Evolutionary conservation across 2,329 filamentous ascomycete genomes (phyloP), one percentile per base, ranked within the genome.

Genomic region (Chaetomium olivaceum): DNA sequence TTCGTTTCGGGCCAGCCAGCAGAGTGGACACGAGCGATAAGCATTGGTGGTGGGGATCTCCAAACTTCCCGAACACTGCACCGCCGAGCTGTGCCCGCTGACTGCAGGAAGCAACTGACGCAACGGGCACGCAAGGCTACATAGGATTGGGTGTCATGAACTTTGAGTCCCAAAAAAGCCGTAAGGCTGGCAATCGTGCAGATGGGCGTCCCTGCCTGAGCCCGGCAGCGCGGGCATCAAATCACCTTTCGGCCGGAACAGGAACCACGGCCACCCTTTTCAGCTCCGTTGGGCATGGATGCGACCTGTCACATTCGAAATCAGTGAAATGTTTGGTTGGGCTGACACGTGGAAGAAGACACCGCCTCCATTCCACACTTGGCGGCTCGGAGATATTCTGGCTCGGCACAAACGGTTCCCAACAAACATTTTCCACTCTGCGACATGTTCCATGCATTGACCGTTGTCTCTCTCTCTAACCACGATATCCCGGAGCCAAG

Each of bases 81-180:
- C 50, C 27, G 58, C 62, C 65, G 25, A 31, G 21, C 57, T 63
- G 63, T 54, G 63, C 66, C 66, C 31, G 66, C 66, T 68, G 60
- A 68, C 66, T 59, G 66, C 66, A 68, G 61, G 27, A 57, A 57
- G 43, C 25, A 16, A 48, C 23, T 51, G 39, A 43, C 39, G 39
- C 39, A 43, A 43, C 39, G 5, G 39, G 39, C 16, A 43, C 39
- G 39, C 39, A 19, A 43, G 39, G 39, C 48, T 58, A 19, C 29
- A 7, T 8, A 46, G 43, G 31, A 36, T 43, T 50, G 51, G 27
- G 1, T 58, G 29, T 25, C 46, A 36, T 21, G 43, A 46, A 25
- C 25, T 27, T 43, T 14, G 50, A 25, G 23, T 48, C 39, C 43
- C 52, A 48, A 51, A 39, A 36, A 16, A 31, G 27, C 46, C 59